Evolutionary conservation across 108 stramenopile genomes (phyloP).

Genomic region (Ochromonas danica): DNA sequence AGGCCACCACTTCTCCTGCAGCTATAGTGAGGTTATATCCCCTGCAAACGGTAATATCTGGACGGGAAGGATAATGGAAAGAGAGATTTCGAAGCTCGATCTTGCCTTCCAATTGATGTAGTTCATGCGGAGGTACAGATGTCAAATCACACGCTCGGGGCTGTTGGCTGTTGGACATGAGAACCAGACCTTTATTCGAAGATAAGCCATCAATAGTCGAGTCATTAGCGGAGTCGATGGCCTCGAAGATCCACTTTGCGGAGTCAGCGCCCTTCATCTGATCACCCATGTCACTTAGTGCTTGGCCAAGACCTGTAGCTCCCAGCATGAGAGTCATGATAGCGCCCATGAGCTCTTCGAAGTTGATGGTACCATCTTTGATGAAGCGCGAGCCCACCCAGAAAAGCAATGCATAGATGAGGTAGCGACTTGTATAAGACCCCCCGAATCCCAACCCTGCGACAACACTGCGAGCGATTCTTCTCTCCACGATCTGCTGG

Average conservation of each 20-base stretch:
- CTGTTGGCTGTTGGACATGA: neutral
- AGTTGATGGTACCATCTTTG: too few relatives aligned
- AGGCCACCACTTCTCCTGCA: too few relatives aligned
- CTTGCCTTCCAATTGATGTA: too few relatives aligned
- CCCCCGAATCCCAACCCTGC: constrained; percentile 9
- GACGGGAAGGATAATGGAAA: constrained; percentile 61
- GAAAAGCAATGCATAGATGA: constrained; percentile 46
- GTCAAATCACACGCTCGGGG: too few relatives aligned
- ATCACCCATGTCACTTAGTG: neutral
- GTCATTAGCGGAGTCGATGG: neutral
- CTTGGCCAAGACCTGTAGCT: neutral
- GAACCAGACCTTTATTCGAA: neutral
- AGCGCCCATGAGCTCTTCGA: neutral
- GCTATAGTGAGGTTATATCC: too few relatives aligned
- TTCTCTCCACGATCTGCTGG: neutral
- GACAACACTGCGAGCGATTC: neutral
- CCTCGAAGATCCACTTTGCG: neutral
- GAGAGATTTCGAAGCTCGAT: constrained; percentile 50
- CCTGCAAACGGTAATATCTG: too few relatives aligned
- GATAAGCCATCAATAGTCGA: neutral
- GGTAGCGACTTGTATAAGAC: neutral
- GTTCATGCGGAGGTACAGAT: too few relatives aligned
- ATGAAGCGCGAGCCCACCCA: too few relatives aligned
- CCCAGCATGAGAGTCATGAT: neutral
- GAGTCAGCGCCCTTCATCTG: neutral